These are phyloP conservation scores for Creolimax fragrantissima DNA, from an alignment of 78 protist species.

Conservation along the genomic window DNA sequence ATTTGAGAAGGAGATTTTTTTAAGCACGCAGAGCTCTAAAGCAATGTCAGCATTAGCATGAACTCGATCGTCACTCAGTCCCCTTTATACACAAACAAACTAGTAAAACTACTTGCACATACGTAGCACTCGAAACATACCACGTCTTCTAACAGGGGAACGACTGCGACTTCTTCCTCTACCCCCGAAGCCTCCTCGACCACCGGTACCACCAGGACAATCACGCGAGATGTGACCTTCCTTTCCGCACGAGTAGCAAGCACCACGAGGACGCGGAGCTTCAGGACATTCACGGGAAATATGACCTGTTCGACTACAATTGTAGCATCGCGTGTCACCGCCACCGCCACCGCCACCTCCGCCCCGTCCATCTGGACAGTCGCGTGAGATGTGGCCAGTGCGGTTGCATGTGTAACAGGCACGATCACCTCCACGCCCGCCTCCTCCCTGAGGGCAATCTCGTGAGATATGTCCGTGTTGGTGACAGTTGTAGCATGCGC, in stretches of 20 bases:
- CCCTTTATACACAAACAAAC: too few relatives aligned
- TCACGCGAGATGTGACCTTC: background rate
- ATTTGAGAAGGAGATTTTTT: too few relatives aligned
- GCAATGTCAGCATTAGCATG: background rate
- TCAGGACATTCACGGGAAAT: background rate
- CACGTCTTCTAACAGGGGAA: background rate
- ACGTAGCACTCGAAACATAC: too few relatives aligned
- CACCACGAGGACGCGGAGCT: background rate
- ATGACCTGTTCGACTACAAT: background rate
- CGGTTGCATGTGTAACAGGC: background rate
- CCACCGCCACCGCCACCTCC: background rate
- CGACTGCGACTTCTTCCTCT: background rate
- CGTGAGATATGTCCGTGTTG: background rate
- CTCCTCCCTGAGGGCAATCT: background rate
- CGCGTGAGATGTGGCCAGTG: background rate
- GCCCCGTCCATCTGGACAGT: background rate
- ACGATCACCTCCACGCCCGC: background rate
- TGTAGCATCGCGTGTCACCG: background rate
- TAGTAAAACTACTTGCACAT: too few relatives aligned
- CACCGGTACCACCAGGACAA: background rate
- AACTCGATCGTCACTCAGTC: too few relatives aligned
- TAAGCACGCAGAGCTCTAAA: background rate
- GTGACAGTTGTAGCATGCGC: background rate
- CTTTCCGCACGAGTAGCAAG: background rate
- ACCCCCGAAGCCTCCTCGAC: background rate